Conservation (phyloP, 768 basidiomycete genomes). For the Leccinum aurantiacum region DNA sequence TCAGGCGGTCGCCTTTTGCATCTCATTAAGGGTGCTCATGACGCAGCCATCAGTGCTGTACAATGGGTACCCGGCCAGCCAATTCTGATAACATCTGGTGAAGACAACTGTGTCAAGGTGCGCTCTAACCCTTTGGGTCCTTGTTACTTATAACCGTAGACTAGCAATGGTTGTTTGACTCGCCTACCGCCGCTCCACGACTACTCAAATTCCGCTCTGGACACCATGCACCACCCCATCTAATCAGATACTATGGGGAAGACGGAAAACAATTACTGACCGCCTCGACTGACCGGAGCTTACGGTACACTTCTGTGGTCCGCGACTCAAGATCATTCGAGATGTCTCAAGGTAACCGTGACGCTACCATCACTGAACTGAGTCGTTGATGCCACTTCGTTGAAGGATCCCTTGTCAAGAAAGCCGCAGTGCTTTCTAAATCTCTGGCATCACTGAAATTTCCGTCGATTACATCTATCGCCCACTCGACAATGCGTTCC, state of each 20-base stretch:
- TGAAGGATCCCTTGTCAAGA: constrained; percentile 80
- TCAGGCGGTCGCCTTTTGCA: constrained; percentile 80
- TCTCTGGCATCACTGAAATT: constrained; percentile 83
- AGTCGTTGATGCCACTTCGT: constrained; percentile 4
- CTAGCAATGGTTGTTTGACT: constrained; percentile 98
- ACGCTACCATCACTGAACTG: neutral
- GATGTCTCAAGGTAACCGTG: constrained; percentile 76
- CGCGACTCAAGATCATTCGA: constrained; percentile 95
- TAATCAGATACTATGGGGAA: constrained; percentile 94
- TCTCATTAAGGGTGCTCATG: constrained; percentile 85
- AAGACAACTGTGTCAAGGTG: constrained; percentile 96
- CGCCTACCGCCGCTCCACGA: constrained; percentile 80
- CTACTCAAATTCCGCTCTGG: constrained; percentile 91
- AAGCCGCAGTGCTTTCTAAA: constrained; percentile 74
- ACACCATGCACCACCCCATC: constrained; percentile 86
- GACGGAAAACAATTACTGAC: constrained; percentile 95
- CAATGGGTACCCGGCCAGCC: constrained; percentile 96
- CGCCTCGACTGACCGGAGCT: constrained; percentile 83
- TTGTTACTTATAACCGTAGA: constrained; percentile 6
- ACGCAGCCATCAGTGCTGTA: constrained; percentile 74
- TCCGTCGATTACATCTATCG: constrained; percentile 72
- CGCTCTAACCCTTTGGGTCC: constrained; percentile 8
- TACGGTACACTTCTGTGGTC: constrained; percentile 90
- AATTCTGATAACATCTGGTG: constrained; percentile 83
- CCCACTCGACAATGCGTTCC: constrained; percentile 74